Percentiles rank a stretch among this genome's conserved stretches.
Conservation (phyloP, 371 early-diverging fungal species). For the Homolaphlyctis polyrhiza region DNA sequence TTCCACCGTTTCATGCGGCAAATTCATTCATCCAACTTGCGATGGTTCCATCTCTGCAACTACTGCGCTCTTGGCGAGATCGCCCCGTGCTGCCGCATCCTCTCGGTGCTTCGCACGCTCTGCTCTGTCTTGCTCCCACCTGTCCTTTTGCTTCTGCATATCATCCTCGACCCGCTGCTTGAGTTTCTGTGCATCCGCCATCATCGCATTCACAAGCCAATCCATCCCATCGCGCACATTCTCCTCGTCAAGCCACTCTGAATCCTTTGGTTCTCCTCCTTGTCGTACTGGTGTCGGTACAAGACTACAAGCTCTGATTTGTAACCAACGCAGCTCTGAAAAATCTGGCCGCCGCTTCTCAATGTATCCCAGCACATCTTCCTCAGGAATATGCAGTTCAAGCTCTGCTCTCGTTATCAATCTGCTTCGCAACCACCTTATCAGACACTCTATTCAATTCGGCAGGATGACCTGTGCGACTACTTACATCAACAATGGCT, state of each 20-base stretch:
- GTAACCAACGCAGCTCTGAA: background rate
- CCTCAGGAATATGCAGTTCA: background rate
- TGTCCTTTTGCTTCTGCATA: conserved; percentile 8
- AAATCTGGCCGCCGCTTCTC: background rate
- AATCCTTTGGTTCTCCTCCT: background rate
- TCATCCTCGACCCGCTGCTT: conserved; percentile 10
- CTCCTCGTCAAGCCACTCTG: background rate
- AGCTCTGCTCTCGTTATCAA: background rate
- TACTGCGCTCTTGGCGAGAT: too few relatives aligned
- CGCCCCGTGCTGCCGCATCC: too few relatives aligned
- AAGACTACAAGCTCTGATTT: background rate
- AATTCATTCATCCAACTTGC: too few relatives aligned
- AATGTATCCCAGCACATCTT: background rate
- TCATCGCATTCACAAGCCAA: background rate
- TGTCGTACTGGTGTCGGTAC: background rate
- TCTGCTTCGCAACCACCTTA: background rate
- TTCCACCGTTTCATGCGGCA: too few relatives aligned
- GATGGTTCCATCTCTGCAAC: too few relatives aligned
- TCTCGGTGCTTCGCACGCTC: too few relatives aligned
- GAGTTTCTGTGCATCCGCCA: conserved; percentile 1
- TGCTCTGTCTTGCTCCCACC: conserved; percentile 17
- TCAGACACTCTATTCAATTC: background rate
- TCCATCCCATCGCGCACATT: background rate
- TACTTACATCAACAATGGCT: conserved; percentile 22
- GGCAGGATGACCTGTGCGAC: background rate